Base-by-base conservation (phyloP, 2,329 filamentous ascomycete genomes). In the Colletotrichum navitas region DNA sequence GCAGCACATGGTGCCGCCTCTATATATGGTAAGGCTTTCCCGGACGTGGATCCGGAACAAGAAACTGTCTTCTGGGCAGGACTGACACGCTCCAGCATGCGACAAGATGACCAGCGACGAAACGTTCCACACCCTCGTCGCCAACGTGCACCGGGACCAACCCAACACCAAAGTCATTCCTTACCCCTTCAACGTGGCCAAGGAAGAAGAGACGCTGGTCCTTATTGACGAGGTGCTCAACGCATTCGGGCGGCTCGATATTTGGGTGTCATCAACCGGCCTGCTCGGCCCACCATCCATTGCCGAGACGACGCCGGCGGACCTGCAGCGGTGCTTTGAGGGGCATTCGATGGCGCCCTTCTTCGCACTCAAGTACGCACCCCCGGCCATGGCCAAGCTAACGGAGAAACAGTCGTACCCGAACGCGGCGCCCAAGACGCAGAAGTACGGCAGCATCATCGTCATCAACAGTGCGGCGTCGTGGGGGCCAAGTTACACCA, bases 161-260 rank as follows among this genome's bases (percentile, higher is more conserved):
- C 87, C 87, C 21, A 88, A 88, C 76, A 90, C 88, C 21, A 89
- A 89, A 75, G 80, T 90, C 63, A 90, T 91, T 73, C 83, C 84
- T 24, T 91, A 90, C 75, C 89, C 89, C 0, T 89, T 89, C 81
- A 85, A 86, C 60, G 82, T 86, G 49, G 84, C 86, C 24, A 86
- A 86, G 43, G 89, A 91, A 77, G 86, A 90, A 77, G 87, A 87
- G 74, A 91, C 89, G 0, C 81, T 91, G 45, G 81, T 80, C 18
- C 81, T 91, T 32, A 90, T 91, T 72, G 89, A 92, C 77, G 89
- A 91, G 76, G 83, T 90, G 16, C 83, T 91, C 24, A 90, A 91
- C 75, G 77, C 85, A 11, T 91, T 86, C 82, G 89, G 83, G 18
- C 77, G 87, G n/a, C 81, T 89, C 26, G 89, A 91, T 77, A 82